Percentiles rank a stretch among this genome's conserved stretches.
Evolutionary conservation across 2,329 filamentous ascomycete species (phyloP).

Genomic region (Zopfia rhizophila): DNA sequence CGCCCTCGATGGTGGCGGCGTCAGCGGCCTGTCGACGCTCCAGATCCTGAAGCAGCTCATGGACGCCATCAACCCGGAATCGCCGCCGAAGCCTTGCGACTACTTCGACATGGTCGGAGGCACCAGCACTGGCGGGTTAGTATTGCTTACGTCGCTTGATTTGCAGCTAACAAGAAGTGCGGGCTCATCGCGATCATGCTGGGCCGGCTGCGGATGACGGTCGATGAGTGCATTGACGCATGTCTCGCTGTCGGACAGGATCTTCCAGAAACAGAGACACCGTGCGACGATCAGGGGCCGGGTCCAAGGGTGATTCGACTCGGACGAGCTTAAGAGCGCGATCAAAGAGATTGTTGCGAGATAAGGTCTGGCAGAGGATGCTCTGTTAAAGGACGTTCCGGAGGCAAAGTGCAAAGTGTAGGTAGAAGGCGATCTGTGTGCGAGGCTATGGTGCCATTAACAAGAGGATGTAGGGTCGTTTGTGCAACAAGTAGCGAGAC

Average conservation of each 20-base stretch:
- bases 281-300: conserved; percentile 4
- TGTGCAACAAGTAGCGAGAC: conserved; percentile 1
- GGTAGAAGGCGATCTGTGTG: not conserved
- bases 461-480: conserved; percentile 4
- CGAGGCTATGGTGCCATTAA: not conserved
- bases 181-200: conserved; percentile 6
- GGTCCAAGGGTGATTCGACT: conserved; percentile 4
- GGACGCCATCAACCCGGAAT: conserved; percentile 11
- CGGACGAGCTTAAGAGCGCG: not conserved
- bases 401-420: conserved; percentile 8
- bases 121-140: conserved; percentile 18
- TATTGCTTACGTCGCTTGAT: not conserved
- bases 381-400: not conserved
- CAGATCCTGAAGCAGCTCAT: conserved; percentile 16
- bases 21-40: conserved; percentile 16
- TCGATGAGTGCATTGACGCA: conserved; percentile 7
- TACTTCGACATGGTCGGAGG: conserved; percentile 21
- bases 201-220: conserved; percentile 1
- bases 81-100: conserved; percentile 15
- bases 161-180: not conserved
- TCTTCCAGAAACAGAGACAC: conserved; percentile 4
- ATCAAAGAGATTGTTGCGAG: conserved; percentile 5
- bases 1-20: too few species aligned
- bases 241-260: conserved; percentile 1
- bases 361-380: conserved; percentile 1